Conservation (phyloP, 2,329 filamentous ascomycete species). For the Cercospora zeae-maydis region DNA sequence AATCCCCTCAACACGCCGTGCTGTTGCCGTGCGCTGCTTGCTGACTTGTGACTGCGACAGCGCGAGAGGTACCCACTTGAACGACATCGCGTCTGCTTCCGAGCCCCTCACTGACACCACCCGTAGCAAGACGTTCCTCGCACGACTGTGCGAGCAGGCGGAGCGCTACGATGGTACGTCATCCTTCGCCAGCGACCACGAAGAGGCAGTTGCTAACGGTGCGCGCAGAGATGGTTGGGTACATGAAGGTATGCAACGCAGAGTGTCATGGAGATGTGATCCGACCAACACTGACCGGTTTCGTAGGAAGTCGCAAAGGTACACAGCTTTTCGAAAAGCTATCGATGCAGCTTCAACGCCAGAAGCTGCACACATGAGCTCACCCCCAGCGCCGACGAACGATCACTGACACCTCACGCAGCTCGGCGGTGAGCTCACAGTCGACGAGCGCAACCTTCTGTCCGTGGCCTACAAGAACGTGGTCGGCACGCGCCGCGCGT, state of each 20-base stretch:
- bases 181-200: conserved; percentile 12
- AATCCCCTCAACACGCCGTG: conserved; percentile 32
- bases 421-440: conserved; percentile 65
- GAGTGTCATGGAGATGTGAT: not conserved
- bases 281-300: conserved; percentile 35
- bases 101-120: conserved; percentile 28
- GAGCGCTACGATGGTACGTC: conserved; percentile 93
- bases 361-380: conserved; percentile 13
- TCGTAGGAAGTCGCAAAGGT: conserved; percentile 88
- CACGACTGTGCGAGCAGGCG: conserved; percentile 99
- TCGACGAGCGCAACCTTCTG: conserved; percentile 81
- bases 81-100: conserved; percentile 20
- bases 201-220: conserved; percentile 24
- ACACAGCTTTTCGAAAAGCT: conserved; percentile 36
- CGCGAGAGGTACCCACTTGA: conserved; percentile 47
- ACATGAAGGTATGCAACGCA: conserved; percentile 76
- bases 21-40: conserved; percentile 19
- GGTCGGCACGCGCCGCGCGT: conserved; percentile 94
- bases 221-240: conserved; percentile 82
- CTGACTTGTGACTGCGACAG: conserved; percentile 44
- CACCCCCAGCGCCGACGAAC: not conserved
- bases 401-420: conserved; percentile 33
- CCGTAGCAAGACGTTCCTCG: conserved; percentile 98
- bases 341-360: conserved; percentile 14
- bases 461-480: conserved; percentile 99